Conservation (phyloP, 371 early-diverging fungal species). For the Parasitella parasitica region DNA sequence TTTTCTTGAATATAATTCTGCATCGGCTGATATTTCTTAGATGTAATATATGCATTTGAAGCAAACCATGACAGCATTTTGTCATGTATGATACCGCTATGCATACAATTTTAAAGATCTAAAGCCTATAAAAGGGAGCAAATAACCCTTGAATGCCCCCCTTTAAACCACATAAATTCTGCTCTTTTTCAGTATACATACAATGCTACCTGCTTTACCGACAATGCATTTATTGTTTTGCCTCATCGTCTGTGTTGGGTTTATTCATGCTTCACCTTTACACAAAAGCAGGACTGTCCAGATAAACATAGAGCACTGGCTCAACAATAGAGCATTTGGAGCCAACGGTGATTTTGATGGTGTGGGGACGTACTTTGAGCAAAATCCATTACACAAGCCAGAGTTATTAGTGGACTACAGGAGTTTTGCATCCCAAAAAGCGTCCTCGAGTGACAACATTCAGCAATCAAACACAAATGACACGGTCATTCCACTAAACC, state of each 20-base stretch:
- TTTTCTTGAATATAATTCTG: too few species aligned
- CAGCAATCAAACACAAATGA: slow-evolving; percentile 9
- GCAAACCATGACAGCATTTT: too few species aligned
- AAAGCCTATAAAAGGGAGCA: too few species aligned
- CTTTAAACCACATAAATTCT: too few species aligned
- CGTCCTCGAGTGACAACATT: not conserved
- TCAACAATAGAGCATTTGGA: slow-evolving; percentile 12
- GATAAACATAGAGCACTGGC: not conserved
- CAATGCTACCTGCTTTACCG: too few species aligned
- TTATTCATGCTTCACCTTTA: not conserved
- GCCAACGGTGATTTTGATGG: slow-evolving; percentile 23
- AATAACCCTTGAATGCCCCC: too few species aligned
- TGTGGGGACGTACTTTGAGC: slow-evolving; percentile 2
- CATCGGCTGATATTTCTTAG: too few species aligned
- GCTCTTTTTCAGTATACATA: too few species aligned
- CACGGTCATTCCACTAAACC: slow-evolving; percentile 9
- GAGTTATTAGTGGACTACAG: not conserved
- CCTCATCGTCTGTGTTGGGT: not conserved
- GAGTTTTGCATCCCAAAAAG: not conserved
- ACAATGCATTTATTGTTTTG: not conserved
- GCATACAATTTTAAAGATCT: too few species aligned
- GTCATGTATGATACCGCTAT: too few species aligned
- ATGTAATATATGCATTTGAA: too few species aligned
- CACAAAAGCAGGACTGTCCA: not conserved
- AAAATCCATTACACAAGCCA: not conserved